Evolutionary conservation across 2,329 filamentous ascomycete genomes (phyloP).

Genomic region (Penicillium sp.): DNA sequence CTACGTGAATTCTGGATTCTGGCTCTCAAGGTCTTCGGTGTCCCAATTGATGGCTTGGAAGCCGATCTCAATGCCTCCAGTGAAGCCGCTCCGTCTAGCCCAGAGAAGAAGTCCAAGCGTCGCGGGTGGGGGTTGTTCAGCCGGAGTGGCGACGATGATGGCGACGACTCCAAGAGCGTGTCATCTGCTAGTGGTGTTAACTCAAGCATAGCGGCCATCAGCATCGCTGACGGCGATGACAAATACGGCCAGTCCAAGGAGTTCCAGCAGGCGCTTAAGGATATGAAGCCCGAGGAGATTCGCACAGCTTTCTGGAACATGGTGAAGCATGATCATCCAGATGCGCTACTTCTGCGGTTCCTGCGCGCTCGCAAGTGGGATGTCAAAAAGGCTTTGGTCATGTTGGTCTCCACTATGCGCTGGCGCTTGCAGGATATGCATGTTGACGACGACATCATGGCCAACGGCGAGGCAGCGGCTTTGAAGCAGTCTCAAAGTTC

Average conservation of each 20-base stretch:
- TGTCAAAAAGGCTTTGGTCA: slow-evolving; percentile 85
- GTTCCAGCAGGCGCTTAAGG: slow-evolving; percentile 78
- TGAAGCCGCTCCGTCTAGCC: slow-evolving; percentile 21
- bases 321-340: slow-evolving; percentile 93
- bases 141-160: slow-evolving; percentile 54
- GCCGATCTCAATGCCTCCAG: slow-evolving; percentile 14
- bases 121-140: slow-evolving; percentile 66
- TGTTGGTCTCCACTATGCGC: slow-evolving; percentile 91
- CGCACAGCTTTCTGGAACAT: slow-evolving; percentile 84
- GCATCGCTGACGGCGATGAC: slow-evolving; percentile 65
- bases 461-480: slow-evolving; percentile 70
- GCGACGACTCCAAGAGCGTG: slow-evolving; percentile 33
- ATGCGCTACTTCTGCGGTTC: slow-evolving; percentile 79
- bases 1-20: slow-evolving; percentile 82
- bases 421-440: slow-evolving; percentile 83
- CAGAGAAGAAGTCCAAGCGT: slow-evolving; percentile 67
- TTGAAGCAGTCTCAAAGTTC: slow-evolving; percentile 59
- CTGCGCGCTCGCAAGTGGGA: slow-evolving; percentile 94
- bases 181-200: slow-evolving; percentile 41
- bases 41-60: slow-evolving; percentile 41
- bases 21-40: slow-evolving; percentile 73
- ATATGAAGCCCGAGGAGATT: slow-evolving; percentile 73
- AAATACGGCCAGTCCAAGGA: slow-evolving; percentile 91
- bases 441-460: slow-evolving; percentile 86
- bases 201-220: slow-evolving; percentile 36